A percentile compares a stretch with the other conserved stretches of the same genome.
These are phyloP conservation scores for Crinitomyces ghanaensis DNA, from an alignment of 805 yeast genomes.

Conservation along the genomic window DNA sequence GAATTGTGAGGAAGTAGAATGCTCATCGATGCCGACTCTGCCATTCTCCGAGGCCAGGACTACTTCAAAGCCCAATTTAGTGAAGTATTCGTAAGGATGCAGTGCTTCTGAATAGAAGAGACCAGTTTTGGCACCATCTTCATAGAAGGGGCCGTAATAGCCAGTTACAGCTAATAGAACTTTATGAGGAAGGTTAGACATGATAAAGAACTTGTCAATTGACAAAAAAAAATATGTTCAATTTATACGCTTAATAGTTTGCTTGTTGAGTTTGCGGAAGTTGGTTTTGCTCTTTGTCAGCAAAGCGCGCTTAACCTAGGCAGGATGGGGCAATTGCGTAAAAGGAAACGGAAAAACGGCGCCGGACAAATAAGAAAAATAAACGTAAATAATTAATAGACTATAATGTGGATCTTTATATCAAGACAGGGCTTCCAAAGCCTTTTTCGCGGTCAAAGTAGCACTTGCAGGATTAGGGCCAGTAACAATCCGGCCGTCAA, in stretches of 20 bases:
- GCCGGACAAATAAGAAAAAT: no score
- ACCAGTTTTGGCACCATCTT: slow-evolving; percentile 52
- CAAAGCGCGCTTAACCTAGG: no score
- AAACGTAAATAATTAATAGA: no score
- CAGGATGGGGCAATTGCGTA: no score
- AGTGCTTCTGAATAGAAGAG: slow-evolving; percentile 46
- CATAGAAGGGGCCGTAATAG: slow-evolving; percentile 33
- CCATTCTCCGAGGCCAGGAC: slow-evolving; percentile 52
- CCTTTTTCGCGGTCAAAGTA: slow-evolving; percentile 9
- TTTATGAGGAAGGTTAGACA: slow-evolving; percentile 6
- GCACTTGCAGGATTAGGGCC: slow-evolving; percentile 49
- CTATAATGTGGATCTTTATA: no score
- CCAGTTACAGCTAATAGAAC: slow-evolving; percentile 15
- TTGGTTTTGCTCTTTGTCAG: no score
- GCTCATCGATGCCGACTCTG: slow-evolving; percentile 44
- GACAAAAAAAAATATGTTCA: no score
- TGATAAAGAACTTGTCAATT: background rate
- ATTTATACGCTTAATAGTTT: background rate
- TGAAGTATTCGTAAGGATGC: slow-evolving; percentile 45
- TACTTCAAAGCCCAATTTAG: slow-evolving; percentile 39
- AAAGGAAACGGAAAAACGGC: no score
- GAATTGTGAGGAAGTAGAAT: slow-evolving; percentile 35
- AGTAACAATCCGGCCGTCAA: slow-evolving; percentile 50
- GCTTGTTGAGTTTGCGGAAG: background rate
- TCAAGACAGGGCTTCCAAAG: no score